Evolutionary conservation across 192 early-diverging fungal species (phyloP).

Genomic region (Dissophora globulifera): DNA sequence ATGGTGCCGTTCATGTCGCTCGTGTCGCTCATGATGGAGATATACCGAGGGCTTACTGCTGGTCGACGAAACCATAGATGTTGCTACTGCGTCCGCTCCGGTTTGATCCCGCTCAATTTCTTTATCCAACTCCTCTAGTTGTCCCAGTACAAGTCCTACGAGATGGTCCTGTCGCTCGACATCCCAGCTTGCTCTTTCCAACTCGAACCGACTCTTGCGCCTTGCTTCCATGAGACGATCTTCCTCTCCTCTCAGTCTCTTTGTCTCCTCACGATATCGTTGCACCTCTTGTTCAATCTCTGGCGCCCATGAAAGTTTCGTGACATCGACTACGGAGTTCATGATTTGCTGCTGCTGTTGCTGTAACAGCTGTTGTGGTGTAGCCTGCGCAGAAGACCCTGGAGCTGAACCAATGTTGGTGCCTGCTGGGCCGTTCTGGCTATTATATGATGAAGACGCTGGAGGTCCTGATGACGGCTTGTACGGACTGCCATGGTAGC

Average conservation of each 20-base stretch:
- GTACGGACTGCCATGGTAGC: constrained; percentile 26
- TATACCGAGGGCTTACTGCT: constrained; percentile 11
- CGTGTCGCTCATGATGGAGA: constrained; percentile 25
- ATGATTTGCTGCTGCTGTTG: constrained; percentile 54
- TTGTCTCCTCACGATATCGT: constrained; percentile 43
- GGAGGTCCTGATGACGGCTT: constrained; percentile 10
- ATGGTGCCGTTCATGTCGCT: constrained; percentile 39
- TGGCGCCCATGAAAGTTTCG: constrained; percentile 47
- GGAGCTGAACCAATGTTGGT: background rate
- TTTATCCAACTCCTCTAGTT: constrained; percentile 38
- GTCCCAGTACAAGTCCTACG: constrained; percentile 47
- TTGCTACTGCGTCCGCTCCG: background rate
- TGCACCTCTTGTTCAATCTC: constrained; percentile 45
- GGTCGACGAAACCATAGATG: constrained; percentile 3
- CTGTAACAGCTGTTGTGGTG: constrained; percentile 42
- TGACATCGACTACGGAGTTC: constrained; percentile 42
- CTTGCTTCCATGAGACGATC: constrained; percentile 45
- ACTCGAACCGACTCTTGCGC: constrained; percentile 45
- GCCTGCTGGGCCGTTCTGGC: background rate
- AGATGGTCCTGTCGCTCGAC: constrained; percentile 52
- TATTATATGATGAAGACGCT: constrained; percentile 11
- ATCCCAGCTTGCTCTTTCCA: constrained; percentile 50
- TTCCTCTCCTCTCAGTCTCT: constrained; percentile 29
- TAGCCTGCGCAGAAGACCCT: constrained; percentile 21
- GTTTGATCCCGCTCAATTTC: constrained; percentile 41